A percentile compares a stretch with the other conserved stretches of the same genome.
These are phyloP conservation scores for Acanthamoeba royreba DNA, from an alignment of 208 protist species.

Conservation along the genomic window DNA sequence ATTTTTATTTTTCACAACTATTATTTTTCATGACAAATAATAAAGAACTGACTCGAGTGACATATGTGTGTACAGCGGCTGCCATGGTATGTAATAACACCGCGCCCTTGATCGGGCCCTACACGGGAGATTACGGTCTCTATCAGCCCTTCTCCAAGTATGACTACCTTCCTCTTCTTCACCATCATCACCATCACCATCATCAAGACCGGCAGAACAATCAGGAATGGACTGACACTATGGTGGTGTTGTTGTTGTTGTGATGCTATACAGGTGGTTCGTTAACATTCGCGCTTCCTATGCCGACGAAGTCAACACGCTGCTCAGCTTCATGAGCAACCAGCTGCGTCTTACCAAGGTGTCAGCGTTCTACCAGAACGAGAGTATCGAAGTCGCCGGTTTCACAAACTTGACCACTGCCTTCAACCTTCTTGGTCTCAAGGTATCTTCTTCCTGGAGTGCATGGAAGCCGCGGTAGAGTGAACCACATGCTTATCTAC, in stretches of 20 bases:
- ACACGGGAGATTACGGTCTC: conserved; percentile 1
- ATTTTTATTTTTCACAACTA: neutral
- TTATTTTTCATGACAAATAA: too few species aligned
- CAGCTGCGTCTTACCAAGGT: neutral
- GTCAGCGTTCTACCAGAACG: conserved; percentile 33
- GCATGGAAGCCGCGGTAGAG: too few species aligned
- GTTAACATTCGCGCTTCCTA: conserved; percentile 24
- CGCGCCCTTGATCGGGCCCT: neutral
- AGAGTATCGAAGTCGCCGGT: neutral
- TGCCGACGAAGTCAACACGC: conserved; percentile 8
- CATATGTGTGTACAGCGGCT: neutral
- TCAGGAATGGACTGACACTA: neutral
- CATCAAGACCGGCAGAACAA: too few species aligned
- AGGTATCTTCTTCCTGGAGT: too few species aligned
- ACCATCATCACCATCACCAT: neutral
- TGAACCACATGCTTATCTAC: neutral
- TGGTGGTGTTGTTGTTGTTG: too few species aligned
- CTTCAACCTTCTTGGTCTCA: conserved; percentile 25
- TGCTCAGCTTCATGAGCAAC: conserved; percentile 40
- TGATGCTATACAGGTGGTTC: neutral
- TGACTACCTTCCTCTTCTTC: neutral
- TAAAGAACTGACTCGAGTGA: too few species aligned
- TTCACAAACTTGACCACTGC: neutral
- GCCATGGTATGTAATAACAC: neutral
- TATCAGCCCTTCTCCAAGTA: neutral